Base-by-base conservation (phyloP, 2,329 filamentous ascomycete genomes). In the Mollisiaceae sp. region DNA sequence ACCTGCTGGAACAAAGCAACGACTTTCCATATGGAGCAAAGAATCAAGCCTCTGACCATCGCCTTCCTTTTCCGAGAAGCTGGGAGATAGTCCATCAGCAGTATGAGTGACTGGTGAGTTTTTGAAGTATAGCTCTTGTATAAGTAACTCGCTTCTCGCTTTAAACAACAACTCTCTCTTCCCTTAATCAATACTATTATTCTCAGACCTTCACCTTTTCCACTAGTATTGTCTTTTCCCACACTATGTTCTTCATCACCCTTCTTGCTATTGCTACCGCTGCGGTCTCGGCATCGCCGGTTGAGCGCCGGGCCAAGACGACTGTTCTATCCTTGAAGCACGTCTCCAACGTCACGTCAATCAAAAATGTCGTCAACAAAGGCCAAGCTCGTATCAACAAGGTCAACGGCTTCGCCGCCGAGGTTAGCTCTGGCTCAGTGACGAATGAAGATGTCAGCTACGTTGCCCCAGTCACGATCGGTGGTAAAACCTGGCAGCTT, bases 391-490 rank as follows among this genome's bases (percentile, higher is more conserved):
- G 72, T 58, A 65, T 75, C 52, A 60, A 64, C 52, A 63, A 63
- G 24, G 64, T 74, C 63, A 75, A 75, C 52, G 67, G 71, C 36
- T 20, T 41, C 27, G 43, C 35, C 20, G 36, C 59, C 20, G 59
- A 32, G 6, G 62, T 55, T 24, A 70, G 70, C 64, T 73, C 72
- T 59, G 73, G 72, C 63, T 65, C 70, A 22, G 69, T 71, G 32
- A 73, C 67, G n/a, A 74, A 74, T 63, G 70, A 74, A 50, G 71
- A 71, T 38, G 69, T 73, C 18, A 70, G 41, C 64, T 74, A 75
- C 47, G 60, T 74, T 43, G 73, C 73, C 60, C 69, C 72, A 3
- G 69, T 75, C 41, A 45, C 65, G 36, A 72, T 75, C 39, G 73
- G 73, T 57, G 70, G 69, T 45, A 71, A 54, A 11, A 67, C 70